phyloP scores from a whole-genome alignment of 257 asterid genomes.

The Parsonsia alboflavescens region DNA sequence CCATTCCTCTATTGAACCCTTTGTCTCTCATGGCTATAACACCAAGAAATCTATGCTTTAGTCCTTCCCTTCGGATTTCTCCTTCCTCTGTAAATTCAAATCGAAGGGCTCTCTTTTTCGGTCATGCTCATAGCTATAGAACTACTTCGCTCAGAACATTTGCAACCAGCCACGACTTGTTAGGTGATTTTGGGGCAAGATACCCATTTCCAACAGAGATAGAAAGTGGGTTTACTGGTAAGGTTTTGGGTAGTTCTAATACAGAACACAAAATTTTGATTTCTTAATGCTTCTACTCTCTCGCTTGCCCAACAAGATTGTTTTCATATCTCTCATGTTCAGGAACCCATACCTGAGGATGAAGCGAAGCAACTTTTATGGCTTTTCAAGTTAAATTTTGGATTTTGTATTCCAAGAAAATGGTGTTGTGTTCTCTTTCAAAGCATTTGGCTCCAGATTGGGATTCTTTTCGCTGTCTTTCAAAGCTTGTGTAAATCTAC shows the following conservation, averaged over 20 bases:
- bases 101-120: conserved; percentile 12
- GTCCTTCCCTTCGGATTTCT: conserved; percentile 28
- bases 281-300: conserved; percentile 59
- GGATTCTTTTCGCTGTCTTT: background rate
- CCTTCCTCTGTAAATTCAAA: conserved; percentile 26
- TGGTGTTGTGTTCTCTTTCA: background rate
- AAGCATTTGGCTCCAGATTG: background rate
- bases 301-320: conserved; percentile 58
- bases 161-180: conserved; percentile 33
- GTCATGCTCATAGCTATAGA: background rate
- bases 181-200: conserved; percentile 90
- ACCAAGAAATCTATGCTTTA: conserved; percentile 28
- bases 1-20: background rate
- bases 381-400: background rate
- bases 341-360: conserved; percentile 40
- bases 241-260: conserved; percentile 45
- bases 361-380: conserved; percentile 41
- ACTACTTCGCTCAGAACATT: conserved; percentile 20
- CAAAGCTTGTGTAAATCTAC: background rate
- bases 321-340: conserved; percentile 36
- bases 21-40: conserved; percentile 43
- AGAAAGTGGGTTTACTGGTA: conserved; percentile 68
- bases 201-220: conserved; percentile 90
- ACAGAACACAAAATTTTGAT: conserved; percentile 89
- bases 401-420: background rate